A percentile compares a stretch with the other conserved stretches of the same genome.
phyloP scores from a whole-genome alignment of 768 basidiomycete species.

The Tricholoma furcatifolium region DNA sequence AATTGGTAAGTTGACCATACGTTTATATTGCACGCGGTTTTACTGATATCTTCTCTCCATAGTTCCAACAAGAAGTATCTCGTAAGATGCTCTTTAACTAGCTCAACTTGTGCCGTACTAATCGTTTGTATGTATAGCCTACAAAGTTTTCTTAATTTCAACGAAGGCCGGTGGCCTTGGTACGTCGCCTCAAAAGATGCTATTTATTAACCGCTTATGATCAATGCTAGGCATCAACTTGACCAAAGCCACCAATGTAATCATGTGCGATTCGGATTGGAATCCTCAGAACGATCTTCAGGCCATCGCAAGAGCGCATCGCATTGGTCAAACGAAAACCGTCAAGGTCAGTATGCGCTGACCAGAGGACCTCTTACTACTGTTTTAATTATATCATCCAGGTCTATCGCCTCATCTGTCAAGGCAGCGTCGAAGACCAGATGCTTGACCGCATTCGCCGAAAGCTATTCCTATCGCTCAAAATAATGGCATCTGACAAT shows the following conservation, averaged over 20 bases:
- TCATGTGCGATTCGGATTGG: conserved; percentile 76
- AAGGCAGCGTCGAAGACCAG: conserved; percentile 73
- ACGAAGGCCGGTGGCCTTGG: conserved; percentile 74
- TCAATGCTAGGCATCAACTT: conserved; percentile 67
- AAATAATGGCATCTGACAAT: conserved; percentile 51
- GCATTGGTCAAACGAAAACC: conserved; percentile 73
- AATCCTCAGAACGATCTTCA: conserved; percentile 80
- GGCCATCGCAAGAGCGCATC: conserved; percentile 83
- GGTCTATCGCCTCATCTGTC: conserved; percentile 71
- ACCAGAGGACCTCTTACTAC: no score
- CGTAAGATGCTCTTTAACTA: conserved; percentile 33
- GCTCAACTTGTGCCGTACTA: conserved; percentile 2
- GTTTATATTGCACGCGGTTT: neutral
- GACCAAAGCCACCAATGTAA: conserved; percentile 76
- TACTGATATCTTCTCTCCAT: neutral
- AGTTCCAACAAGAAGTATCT: conserved; percentile 61
- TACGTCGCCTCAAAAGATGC: conserved; percentile 25
- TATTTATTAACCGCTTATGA: conserved; percentile 21
- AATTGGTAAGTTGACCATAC: conserved; percentile 37
- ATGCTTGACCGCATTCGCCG: conserved; percentile 70
- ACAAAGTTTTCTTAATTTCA: conserved; percentile 68
- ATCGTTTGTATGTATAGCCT: conserved; percentile 35
- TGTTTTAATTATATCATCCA: conserved; percentile 16
- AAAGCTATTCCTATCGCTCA: conserved; percentile 66
- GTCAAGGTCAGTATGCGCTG: conserved; percentile 46